Conservation (phyloP, 495 filamentous ascomycete species). For the Usnea hakonensis region DNA sequence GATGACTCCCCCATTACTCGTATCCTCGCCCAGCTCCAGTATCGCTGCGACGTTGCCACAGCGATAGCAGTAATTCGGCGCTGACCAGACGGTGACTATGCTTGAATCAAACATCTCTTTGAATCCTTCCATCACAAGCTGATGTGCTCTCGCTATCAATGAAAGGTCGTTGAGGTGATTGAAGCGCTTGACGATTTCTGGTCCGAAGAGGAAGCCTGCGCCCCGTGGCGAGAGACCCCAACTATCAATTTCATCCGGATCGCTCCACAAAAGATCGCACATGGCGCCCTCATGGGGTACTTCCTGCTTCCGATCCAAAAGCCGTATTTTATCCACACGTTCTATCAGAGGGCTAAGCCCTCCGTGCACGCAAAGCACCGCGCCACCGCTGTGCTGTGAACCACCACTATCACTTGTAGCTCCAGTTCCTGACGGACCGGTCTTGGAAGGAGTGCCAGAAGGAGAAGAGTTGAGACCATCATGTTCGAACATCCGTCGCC, state of each 20-base stretch:
- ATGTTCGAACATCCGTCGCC: slow-evolving; percentile 28
- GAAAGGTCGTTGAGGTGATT: slow-evolving; percentile 88
- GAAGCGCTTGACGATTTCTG: slow-evolving; percentile 92
- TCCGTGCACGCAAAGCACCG: slow-evolving; percentile 92
- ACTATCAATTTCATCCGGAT: slow-evolving; percentile 96
- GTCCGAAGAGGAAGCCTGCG: slow-evolving; percentile 92
- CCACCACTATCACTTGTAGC: slow-evolving; percentile 61
- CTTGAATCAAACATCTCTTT: slow-evolving; percentile 97
- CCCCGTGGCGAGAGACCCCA: slow-evolving; percentile 94
- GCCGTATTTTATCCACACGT: slow-evolving; percentile 88
- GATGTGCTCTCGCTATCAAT: slow-evolving; percentile 88
- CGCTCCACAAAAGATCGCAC: slow-evolving; percentile 97
- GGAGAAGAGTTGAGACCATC: slow-evolving; percentile 31
- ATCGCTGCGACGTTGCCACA: slow-evolving; percentile 97
- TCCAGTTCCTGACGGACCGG: slow-evolving; percentile 70
- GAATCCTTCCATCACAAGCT: slow-evolving; percentile 98
- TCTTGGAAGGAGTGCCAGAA: slow-evolving; percentile 39
- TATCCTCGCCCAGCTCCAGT: slow-evolving; percentile 84
- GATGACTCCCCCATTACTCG: slow-evolving; percentile 64
- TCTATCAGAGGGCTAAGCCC: slow-evolving; percentile 88
- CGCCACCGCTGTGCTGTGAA: slow-evolving; percentile 62
- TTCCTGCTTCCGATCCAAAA: slow-evolving; percentile 95
- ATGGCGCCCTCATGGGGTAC: slow-evolving; percentile 98
- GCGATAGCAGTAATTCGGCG: slow-evolving; percentile 97
- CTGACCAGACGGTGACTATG: slow-evolving; percentile 96